Conservation (phyloP, 164 flowering plant species). For the Berberis vulgaris region DNA sequence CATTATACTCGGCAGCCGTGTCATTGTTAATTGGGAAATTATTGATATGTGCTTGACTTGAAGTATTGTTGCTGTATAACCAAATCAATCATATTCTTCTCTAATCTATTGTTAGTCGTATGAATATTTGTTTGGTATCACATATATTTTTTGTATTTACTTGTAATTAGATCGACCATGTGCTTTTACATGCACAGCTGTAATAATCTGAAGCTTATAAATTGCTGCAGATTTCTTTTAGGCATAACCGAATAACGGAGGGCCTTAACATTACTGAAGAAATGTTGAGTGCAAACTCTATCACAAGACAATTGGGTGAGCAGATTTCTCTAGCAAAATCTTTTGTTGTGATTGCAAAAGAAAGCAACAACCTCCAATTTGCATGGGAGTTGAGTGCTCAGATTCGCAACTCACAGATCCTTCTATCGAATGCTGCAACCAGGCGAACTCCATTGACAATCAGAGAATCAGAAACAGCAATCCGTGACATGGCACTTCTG, state of each 20-base stretch:
- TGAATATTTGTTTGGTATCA: no score
- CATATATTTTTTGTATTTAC: no score
- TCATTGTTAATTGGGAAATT: no score
- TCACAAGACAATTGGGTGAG: constrained; percentile 61
- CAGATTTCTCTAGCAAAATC: constrained; percentile 79
- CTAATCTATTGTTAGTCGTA: no score
- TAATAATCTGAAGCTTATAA: neutral
- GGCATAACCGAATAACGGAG: constrained; percentile 37
- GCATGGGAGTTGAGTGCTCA: constrained; percentile 90
- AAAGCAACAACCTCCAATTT: constrained; percentile 74
- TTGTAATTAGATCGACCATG: no score
- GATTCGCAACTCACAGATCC: constrained; percentile 69
- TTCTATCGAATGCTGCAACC: constrained; percentile 69
- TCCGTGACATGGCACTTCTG: constrained; percentile 67
- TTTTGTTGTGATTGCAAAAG: constrained; percentile 75
- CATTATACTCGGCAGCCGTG: no score
- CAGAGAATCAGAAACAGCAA: constrained; percentile 55
- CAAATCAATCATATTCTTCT: no score
- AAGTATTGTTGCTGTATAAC: no score
- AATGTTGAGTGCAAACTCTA: constrained; percentile 63
- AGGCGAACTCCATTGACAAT: constrained; percentile 51
- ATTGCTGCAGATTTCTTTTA: constrained; percentile 31
- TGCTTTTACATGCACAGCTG: no score
- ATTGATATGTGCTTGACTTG: no score
- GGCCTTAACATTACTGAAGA: constrained; percentile 72